Base-by-base conservation (phyloP, 176 grass and related monocot genomes). In the Lolium perenne region DNA sequence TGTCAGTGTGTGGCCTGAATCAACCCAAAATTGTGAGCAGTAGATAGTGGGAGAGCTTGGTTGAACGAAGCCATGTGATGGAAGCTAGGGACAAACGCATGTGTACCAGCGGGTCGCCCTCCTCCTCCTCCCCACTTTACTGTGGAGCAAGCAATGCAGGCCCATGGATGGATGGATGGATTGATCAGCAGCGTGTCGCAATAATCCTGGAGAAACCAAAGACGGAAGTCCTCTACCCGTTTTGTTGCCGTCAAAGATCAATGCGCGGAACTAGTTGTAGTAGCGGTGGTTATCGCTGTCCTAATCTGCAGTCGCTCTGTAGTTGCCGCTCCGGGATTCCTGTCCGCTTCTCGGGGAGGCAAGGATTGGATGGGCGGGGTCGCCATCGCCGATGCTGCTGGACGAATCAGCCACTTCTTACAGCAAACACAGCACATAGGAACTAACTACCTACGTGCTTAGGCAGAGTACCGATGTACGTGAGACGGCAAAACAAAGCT, bases 51-150 rank as follows among this genome's bases (percentile, higher is more conserved):
- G 67, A 38, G 82, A 5, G 74, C 46, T 47, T 10, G 7, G 38
- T 32, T 38, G 45, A 71, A 64, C 66, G 73, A 84, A 51, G 48
- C 76, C 89, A 88, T 63, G 89, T 88, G 89, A 84, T 18, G 16
- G 16, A 4, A 77, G 59, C 41, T 76, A 88, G 23, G 70, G 85
- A 88, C 85, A 91, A 46, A 80, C 55, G 85, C 89, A 91, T 91
- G 89, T 90, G 88, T 74, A 32, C 0, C n/a, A n/a, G 62, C 17
- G 71, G 71, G 21, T 74, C 70, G 43, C 43, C 43, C 8, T 41
- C 38, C 3, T 38, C 58, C 58, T 8, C 22, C 10, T 11, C 14
- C 46, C 46, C 47, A 35, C 49, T 35, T 55, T 0, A 76, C 73
- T 54, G 49, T 76, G 73, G 25, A 76, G 73, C 25, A 29, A 51